Conservation (phyloP, 2,329 filamentous ascomycete species). For the Teratosphaeria nubilosa region DNA sequence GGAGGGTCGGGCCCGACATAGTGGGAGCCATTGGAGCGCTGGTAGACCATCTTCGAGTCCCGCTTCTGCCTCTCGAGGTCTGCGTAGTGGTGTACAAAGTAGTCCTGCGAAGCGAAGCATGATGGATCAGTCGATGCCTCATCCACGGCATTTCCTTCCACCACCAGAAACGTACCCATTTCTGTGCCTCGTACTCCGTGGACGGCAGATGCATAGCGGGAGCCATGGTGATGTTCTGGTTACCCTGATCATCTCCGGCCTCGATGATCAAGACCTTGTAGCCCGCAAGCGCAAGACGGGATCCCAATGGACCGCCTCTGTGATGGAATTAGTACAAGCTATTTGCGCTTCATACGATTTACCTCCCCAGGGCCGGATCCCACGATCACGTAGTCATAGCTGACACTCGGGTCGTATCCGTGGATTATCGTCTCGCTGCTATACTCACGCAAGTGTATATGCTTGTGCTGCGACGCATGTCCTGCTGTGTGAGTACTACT, state of each 20-base stretch:
- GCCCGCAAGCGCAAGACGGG: conserved; percentile 49
- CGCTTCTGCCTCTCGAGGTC: conserved; percentile 43
- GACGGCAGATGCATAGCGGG: conserved; percentile 45
- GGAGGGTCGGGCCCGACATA: conserved; percentile 48
- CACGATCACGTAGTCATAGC: conserved; percentile 54
- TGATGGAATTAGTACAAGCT: not conserved
- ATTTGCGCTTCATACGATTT: not conserved
- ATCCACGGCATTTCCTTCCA: no score
- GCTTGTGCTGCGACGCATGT: not conserved
- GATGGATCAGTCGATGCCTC: no score
- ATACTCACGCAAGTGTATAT: not conserved
- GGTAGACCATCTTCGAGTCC: conserved; percentile 51
- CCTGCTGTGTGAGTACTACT: not conserved
- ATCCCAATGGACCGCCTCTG: conserved; percentile 46
- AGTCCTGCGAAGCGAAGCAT: conserved; percentile 29
- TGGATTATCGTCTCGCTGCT: not conserved
- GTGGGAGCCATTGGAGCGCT: conserved; percentile 39
- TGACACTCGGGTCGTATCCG: not conserved
- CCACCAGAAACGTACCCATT: conserved; percentile 32
- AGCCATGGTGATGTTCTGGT: conserved; percentile 42
- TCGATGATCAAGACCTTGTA: conserved; percentile 52
- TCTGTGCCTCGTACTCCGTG: conserved; percentile 46
- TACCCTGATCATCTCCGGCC: conserved; percentile 48
- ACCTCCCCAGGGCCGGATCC: conserved; percentile 45
- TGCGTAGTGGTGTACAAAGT: conserved; percentile 53